These are phyloP conservation scores for Aristolochia californica DNA, from an alignment of 164 flowering plant species.

Conservation along the genomic window DNA sequence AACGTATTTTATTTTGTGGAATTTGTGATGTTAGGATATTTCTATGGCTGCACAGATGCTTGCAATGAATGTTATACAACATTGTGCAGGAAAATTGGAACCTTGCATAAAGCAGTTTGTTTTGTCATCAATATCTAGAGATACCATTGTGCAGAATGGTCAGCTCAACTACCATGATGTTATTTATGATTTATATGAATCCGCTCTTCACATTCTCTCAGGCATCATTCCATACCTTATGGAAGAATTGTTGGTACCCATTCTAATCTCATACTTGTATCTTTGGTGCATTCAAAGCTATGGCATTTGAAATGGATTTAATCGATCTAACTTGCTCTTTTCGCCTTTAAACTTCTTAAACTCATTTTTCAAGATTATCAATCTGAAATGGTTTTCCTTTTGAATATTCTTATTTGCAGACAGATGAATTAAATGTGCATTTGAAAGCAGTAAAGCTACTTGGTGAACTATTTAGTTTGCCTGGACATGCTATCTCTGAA, in stretches of 20 bases:
- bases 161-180: slow-evolving; percentile 76
- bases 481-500: slow-evolving; percentile 45
- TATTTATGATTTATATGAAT: slow-evolving; percentile 66
- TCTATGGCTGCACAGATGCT: slow-evolving; percentile 71
- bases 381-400: not conserved
- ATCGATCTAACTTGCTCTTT: too few relatives aligned
- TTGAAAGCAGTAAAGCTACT: slow-evolving; percentile 70
- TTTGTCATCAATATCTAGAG: slow-evolving; percentile 81
- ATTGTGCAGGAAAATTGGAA: slow-evolving; percentile 78
- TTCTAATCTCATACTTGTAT: not conserved
- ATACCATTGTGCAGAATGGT: slow-evolving; percentile 29
- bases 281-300: not conserved
- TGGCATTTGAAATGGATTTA: not conserved
- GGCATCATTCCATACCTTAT: slow-evolving; percentile 78
- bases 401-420: slow-evolving; percentile 30
- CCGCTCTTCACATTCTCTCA: slow-evolving; percentile 76
- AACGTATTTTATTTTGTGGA: slow-evolving; percentile 15
- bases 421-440: slow-evolving; percentile 67
- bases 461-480: slow-evolving; percentile 74
- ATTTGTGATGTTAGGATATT: slow-evolving; percentile 39
- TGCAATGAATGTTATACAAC: slow-evolving; percentile 79
- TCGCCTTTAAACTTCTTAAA: not conserved
- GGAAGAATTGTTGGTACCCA: slow-evolving; percentile 86
- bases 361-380: not conserved
- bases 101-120: slow-evolving; percentile 75